Base-by-base conservation (phyloP, 2,329 filamentous ascomycete genomes). In the Ascochyta clinopodiicola region DNA sequence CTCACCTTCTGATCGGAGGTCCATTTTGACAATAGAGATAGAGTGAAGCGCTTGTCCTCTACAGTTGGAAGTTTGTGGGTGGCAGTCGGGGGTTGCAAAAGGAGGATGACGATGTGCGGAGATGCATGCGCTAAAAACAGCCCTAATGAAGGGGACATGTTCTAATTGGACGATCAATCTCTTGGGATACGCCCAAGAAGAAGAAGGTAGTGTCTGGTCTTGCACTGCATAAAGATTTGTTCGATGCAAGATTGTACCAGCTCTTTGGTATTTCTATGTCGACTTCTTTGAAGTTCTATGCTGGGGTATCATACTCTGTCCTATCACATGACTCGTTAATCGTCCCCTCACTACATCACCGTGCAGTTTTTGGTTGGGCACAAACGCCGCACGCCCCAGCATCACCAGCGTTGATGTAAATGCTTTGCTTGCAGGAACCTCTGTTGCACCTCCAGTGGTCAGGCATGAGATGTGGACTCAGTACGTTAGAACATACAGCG, bases 371-470 rank as follows among this genome's bases (percentile, higher is more conserved):
- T 17, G 5, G 9, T 29, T 38, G n/a, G 2, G 87, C 87, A 69
- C 90, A 94, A 5, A 90, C 74, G 3, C 89, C 89, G 70, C 90
- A 94, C 0, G 86, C 71, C 6, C 86, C 88, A 60, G 81, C 86
- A 71, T 93, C 89, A 1, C 82, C 85, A 10, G 88, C 81, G 67
- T 93, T 94, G 47, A 87, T 68, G 70, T 91, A 94, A 19, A 66
- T 57, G 40, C 80, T 84, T 12, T 76, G 80, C 56, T 75, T 75
- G 69, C 90, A 94, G 2, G 76, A 61, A 3, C 72, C 68, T 60
- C 81, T 84, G 38, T 70, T 72, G 69, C 90, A 94, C 43, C 75
- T 76, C 90, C 91, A 94, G n/a, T 83, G 76, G 17, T 79, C 75
- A 0, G 81, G 76, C 39, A 87, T 79, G 44, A 81, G 81, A 0